Percentiles rank a stretch among this genome's conserved stretches.
Evolutionary conservation across 2,329 filamentous ascomycete species (phyloP).

Genomic region (Alternaria postmessia): DNA sequence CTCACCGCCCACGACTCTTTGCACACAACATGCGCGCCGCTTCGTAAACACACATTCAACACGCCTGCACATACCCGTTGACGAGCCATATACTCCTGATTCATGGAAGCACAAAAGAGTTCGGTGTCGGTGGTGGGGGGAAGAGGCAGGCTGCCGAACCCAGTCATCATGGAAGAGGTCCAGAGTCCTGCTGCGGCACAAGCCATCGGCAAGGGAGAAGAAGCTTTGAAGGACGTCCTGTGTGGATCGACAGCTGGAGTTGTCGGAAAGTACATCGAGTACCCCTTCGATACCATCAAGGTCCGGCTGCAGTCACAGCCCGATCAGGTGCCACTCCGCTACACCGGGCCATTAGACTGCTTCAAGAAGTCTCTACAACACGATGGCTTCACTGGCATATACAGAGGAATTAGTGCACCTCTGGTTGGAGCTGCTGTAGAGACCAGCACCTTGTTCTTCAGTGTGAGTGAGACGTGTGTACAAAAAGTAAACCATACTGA

Average conservation of each 20-base stretch:
- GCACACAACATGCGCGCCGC: conserved; percentile 29
- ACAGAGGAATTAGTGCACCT: conserved; percentile 91
- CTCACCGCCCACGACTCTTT: conserved; percentile 42
- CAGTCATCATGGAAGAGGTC: conserved; percentile 31
- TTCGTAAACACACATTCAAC: conserved; percentile 25
- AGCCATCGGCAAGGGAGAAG: conserved; percentile 58
- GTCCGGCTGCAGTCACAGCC: conserved; percentile 97
- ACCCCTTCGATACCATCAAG: conserved; percentile 98
- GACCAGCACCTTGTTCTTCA: conserved; percentile 91
- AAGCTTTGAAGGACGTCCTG: conserved; percentile 83
- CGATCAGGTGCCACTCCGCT: conserved; percentile 79
- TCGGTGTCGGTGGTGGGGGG: conserved; percentile 44
- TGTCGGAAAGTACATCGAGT: conserved; percentile 95
- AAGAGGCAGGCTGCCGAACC: conserved; percentile 31
- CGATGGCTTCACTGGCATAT: conserved; percentile 83
- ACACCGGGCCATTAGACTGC: conserved; percentile 89
- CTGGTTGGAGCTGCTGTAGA: conserved; percentile 90
- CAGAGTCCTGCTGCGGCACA: conserved; percentile 21
- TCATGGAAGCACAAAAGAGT: conserved; percentile 44
- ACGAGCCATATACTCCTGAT: conserved; percentile 12
- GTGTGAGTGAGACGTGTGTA: conserved; percentile 54
- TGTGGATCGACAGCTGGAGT: conserved; percentile 93
- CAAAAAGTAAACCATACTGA: conserved; percentile 27
- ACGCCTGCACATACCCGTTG: conserved; percentile 12
- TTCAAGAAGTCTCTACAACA: conserved; percentile 83